Evolutionary conservation across 495 filamentous ascomycete species (phyloP), one percentile per base, ranked within the genome.

Genomic region (Penicillium steckii): DNA sequence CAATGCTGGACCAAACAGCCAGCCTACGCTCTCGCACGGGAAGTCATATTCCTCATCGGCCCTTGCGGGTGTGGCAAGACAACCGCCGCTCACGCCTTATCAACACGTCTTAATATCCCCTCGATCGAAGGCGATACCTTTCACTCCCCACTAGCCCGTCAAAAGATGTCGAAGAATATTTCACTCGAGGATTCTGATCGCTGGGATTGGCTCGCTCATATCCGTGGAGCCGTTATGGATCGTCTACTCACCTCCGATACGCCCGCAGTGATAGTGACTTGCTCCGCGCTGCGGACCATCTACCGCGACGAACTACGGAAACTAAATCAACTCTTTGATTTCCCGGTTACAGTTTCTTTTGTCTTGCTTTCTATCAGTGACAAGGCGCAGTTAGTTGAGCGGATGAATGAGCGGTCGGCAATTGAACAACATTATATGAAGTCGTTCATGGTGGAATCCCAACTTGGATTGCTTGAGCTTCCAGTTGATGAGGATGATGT

Each of bases 191-290:
- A 66, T 35, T 29, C 22, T 0, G 63, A 66, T 30, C 49, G 63
- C 13, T 66, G 63, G 57, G 60, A 57, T 21, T 66, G 63, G 63
- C 27, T 66, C 0, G 52, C 55, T 8, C 63, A 66, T 38, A 63
- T 63, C 13, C 49, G 60, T 10, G 63, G 63, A 0, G 63, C 63
- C 3, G 48, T 66, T 1, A 66, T 66, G 63, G 54, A 62, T 9
- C 48, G 59, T 12, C 18, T 66, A 3, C 51, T 53, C 12, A 40
- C 50, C 13, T 40, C 52, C 3, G 44, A 51, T 1, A 22, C 44
- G 1, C 46, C 52, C 0, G 57, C 46, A 9, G 24, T 66, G 1
- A 55, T 37, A 0, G 63, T 66, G 8, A 66, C 59, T 2, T 66
- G 63, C 23, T 66, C 63, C 2, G 59, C 63, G 2, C 26, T 66